Evolutionary conservation across 345 rosid genomes (phyloP), one percentile per base, ranked within the genome.

Genomic region (Acer campestre): DNA sequence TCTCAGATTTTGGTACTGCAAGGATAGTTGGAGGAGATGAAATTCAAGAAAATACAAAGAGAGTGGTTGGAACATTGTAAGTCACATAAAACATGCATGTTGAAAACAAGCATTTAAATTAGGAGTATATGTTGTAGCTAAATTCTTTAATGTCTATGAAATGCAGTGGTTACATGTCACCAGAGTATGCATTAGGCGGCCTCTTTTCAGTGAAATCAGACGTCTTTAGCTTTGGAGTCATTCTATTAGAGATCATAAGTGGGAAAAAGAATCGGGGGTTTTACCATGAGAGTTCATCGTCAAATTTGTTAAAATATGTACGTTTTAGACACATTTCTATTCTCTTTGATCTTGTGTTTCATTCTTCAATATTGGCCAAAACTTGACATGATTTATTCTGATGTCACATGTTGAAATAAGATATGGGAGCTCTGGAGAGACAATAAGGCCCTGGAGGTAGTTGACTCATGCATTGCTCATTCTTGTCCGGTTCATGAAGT

Each of bases 1-100:
- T 84, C 22, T 86, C 83, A 20, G 87, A 86, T 75, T 86, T 86
- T 64, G 85, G 87, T 18, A 67, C 73, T 67, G 87, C 84, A 9
- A 74, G 74, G 27, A 80, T 84, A 46, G 84, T 84, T 46, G 49
- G 71, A 16, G 82, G 61, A 8, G 75, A 79, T 4, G 61, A 61
- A 68, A 70, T 58, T 27, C 63, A 51, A 42, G 55, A 48, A 40
- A 78, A 66, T 14, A 86, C 89, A 2, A 59, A 44, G n/a, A 67
- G 76, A 64, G 82, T 86, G 14, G 80, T 84, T 1, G 84, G 87
- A 51, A 58, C 25, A n/a, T 58, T n/a, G 62, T 58, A 58, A 58
- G 62, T 58, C 62, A 46, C 14, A 46, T 9, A 1, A 1, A 0
- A 42, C 10, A 42, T 9, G 38, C 2, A 29, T 29, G 31, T 29